Conservation (phyloP, 495 filamentous ascomycete species). For the Penicillium tannophilum region DNA sequence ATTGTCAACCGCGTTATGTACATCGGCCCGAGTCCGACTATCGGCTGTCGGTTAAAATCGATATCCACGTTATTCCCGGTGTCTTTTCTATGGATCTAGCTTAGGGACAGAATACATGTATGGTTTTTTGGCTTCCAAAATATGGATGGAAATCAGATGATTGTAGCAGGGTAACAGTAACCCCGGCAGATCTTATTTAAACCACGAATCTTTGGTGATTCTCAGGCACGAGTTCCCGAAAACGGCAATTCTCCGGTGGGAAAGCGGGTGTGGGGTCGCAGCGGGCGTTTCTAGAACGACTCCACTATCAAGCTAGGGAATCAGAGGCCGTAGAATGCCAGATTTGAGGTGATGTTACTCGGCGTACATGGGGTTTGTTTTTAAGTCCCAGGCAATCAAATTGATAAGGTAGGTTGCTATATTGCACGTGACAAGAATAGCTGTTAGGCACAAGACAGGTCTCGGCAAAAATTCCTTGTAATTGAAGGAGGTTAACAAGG, state of each 20-base stretch:
- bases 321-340: no score
- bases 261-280: not conserved
- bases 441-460: no score
- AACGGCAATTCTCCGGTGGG: conserved; percentile 43
- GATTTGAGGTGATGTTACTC: no score
- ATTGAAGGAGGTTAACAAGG: no score
- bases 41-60: conserved; percentile 33
- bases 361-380: no score
- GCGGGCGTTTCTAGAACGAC: not conserved
- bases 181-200: not conserved
- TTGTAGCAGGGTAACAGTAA: not conserved
- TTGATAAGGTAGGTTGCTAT: no score
- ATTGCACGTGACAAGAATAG: no score
- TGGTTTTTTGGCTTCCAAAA: not conserved
- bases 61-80: not conserved
- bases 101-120: not conserved
- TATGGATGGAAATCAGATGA: not conserved
- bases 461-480: no score
- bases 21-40: conserved; percentile 17
- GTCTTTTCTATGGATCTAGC: not conserved
- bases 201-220: not conserved
- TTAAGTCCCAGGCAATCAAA: no score
- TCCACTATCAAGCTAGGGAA: not conserved
- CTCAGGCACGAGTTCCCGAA: conserved; percentile 8
- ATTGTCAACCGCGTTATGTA: not conserved